Evolutionary conservation across 2,329 filamentous ascomycete genomes (phyloP).

Genomic region (Hyphodiscus sp.): DNA sequence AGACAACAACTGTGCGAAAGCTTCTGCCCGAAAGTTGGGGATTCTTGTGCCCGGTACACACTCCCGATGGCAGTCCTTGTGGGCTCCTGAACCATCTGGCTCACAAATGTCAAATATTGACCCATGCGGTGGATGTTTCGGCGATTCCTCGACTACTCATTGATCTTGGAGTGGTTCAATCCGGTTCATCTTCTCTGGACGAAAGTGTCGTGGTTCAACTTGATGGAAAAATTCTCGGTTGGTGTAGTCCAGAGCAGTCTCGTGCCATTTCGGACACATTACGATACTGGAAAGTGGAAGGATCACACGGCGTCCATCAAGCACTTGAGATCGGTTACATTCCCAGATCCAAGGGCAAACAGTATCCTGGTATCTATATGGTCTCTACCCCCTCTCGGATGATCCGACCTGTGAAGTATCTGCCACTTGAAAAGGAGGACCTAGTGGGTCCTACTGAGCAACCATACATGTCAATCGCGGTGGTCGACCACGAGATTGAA

Average conservation of each 20-base stretch:
- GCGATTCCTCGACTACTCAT: slow-evolving; percentile 66
- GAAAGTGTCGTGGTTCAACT: slow-evolving; percentile 87
- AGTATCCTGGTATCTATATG: slow-evolving; percentile 94
- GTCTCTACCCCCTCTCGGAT: slow-evolving; percentile 79
- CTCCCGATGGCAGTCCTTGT: slow-evolving; percentile 91
- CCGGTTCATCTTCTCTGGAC: slow-evolving; percentile 69
- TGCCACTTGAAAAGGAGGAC: slow-evolving; percentile 79
- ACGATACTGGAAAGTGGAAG: slow-evolving; percentile 92
- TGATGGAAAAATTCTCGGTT: slow-evolving; percentile 84
- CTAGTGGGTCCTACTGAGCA: slow-evolving; percentile 92
- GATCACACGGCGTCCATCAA: slow-evolving; percentile 69
- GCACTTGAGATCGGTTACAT: slow-evolving; percentile 90
- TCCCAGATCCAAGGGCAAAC: slow-evolving; percentile 80
- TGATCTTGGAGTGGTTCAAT: slow-evolving; percentile 71
- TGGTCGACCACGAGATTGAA: slow-evolving; percentile 77
- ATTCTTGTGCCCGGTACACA: slow-evolving; percentile 95
- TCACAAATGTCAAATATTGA: slow-evolving; percentile 90
- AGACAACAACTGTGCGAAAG: slow-evolving; percentile 95
- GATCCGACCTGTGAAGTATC: slow-evolving; percentile 86
- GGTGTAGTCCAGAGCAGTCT: slow-evolving; percentile 80
- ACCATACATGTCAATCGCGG: slow-evolving; percentile 96
- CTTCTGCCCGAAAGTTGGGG: slow-evolving; percentile 96
- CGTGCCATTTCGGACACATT: slow-evolving; percentile 77
- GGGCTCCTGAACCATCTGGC: slow-evolving; percentile 91
- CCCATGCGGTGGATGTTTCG: slow-evolving; percentile 65